Evolutionary conservation across 352 stramenopile species (phyloP).

Genomic region (Aphanomyces stellatus): DNA sequence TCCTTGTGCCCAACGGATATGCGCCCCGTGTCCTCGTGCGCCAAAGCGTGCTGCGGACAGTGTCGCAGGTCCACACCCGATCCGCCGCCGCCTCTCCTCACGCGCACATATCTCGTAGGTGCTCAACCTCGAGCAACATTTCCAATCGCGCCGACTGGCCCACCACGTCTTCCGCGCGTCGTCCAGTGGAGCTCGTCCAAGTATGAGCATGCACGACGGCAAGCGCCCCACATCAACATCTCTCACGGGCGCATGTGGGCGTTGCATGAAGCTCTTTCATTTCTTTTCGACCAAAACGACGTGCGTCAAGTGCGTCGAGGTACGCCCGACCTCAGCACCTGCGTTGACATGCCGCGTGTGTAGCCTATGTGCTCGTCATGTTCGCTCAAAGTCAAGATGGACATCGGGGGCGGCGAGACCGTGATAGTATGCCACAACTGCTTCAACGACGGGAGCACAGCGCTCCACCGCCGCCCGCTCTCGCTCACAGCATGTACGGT

Average conservation of each 20-base stretch:
- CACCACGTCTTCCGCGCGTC: too few relatives aligned
- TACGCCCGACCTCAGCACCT: background rate
- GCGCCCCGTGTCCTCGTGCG: background rate
- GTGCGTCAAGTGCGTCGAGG: background rate
- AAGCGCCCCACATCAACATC: background rate
- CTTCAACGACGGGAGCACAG: background rate
- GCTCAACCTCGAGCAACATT: background rate
- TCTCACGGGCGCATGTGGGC: background rate
- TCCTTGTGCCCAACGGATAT: background rate
- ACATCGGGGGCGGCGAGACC: background rate
- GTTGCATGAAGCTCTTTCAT: background rate
- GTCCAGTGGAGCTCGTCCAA: background rate
- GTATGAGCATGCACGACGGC: background rate
- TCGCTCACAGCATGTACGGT: background rate
- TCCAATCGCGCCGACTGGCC: too few relatives aligned
- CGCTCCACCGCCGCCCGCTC: background rate
- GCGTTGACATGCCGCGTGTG: background rate
- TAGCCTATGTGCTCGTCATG: background rate
- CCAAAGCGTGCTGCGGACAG: background rate
- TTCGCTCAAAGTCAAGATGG: background rate
- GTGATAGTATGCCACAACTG: background rate
- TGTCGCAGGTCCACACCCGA: background rate
- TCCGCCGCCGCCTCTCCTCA: background rate
- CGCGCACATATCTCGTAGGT: background rate
- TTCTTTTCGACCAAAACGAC: background rate